phyloP scores from a whole-genome alignment of 106 monocot species.

The Acorus calamus region DNA sequence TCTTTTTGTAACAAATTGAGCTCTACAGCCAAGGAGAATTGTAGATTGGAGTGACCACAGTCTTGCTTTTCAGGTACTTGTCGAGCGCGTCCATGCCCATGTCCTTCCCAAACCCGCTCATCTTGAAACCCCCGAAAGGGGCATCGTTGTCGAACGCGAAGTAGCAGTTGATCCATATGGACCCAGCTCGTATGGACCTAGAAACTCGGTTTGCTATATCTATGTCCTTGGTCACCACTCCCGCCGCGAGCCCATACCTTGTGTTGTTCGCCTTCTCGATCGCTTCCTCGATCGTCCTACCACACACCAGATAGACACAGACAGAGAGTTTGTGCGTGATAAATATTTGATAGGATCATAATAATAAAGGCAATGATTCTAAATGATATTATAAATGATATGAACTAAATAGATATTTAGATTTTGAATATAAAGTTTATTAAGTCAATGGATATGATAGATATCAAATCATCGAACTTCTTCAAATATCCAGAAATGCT shows the following conservation, averaged over 20 bases:
- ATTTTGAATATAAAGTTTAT: too few species aligned
- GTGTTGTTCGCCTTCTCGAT: conserved; percentile 61
- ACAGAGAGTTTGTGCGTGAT: not conserved
- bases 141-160: conserved; percentile 28
- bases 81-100: conserved; percentile 28
- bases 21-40: conserved; percentile 47
- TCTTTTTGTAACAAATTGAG: too few species aligned
- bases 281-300: conserved; percentile 70
- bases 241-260: conserved; percentile 54
- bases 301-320: not conserved
- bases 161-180: conserved; percentile 53
- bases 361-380: not conserved
- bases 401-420: too few species aligned
- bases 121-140: conserved; percentile 55
- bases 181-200: conserved; percentile 36
- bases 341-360: not conserved
- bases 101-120: conserved; percentile 53
- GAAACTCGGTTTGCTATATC: conserved; percentile 47
- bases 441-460: too few species aligned
- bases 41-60: conserved; percentile 43
- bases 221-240: conserved; percentile 60
- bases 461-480: too few species aligned
- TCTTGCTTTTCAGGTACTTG: conserved; percentile 33
- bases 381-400: too few species aligned
- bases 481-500: not conserved